Percentiles rank a stretch among this genome's conserved stretches.
Conservation (phyloP, 495 filamentous ascomycete genomes). For the Penicillium canariense region DNA sequence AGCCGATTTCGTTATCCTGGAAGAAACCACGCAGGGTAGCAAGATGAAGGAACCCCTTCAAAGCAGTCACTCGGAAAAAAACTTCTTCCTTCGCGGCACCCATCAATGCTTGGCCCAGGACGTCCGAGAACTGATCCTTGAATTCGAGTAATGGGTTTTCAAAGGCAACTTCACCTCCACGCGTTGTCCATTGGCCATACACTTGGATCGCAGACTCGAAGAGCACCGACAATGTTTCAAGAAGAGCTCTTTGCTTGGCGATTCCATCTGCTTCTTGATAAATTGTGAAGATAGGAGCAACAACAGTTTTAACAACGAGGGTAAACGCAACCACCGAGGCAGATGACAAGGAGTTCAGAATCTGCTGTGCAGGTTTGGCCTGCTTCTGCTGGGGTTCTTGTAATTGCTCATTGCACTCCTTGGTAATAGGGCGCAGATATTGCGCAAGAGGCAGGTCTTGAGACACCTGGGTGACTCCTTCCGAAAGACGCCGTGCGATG, state of each 20-base stretch:
- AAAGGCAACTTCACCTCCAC: constrained; percentile 29
- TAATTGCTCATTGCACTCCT: constrained; percentile 69
- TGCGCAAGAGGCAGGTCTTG: constrained; percentile 54
- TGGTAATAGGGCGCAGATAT: constrained; percentile 61
- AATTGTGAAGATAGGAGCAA: constrained; percentile 60
- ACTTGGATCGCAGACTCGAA: constrained; percentile 55
- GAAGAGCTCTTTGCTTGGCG: constrained; percentile 63
- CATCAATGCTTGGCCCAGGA: constrained; percentile 60
- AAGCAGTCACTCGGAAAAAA: constrained; percentile 60
- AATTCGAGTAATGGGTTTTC: constrained; percentile 57
- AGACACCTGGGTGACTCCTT: constrained; percentile 46
- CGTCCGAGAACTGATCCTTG: constrained; percentile 59
- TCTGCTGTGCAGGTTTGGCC: constrained; percentile 64
- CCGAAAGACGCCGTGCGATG: constrained; percentile 58
- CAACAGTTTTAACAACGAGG: constrained; percentile 52
- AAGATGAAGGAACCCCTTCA: constrained; percentile 59
- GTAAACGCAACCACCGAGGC: constrained; percentile 55
- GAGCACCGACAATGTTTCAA: constrained; percentile 61
- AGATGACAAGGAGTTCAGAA: constrained; percentile 55
- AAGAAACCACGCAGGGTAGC: constrained; percentile 56
- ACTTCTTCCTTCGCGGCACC: constrained; percentile 61
- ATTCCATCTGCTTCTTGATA: constrained; percentile 64
- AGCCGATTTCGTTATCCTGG: constrained; percentile 60
- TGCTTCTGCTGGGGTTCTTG: constrained; percentile 77
- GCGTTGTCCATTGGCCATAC: constrained; percentile 56